These are phyloP conservation scores for Hyaloscypha hepaticicola DNA, from an alignment of 495 filamentous ascomycete genomes.

Conservation along the genomic window DNA sequence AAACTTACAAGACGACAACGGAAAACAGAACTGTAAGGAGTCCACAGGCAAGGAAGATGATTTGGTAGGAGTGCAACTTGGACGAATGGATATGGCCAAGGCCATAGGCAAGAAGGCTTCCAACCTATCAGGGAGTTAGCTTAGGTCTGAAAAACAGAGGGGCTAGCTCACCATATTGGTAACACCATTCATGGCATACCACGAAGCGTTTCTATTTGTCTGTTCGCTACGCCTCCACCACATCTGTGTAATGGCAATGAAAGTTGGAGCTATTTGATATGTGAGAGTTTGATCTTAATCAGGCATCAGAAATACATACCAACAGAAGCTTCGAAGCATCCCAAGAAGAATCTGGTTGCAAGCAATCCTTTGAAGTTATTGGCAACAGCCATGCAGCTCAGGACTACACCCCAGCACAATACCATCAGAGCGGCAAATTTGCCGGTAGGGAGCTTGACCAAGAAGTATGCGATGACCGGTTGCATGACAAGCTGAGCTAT, in stretches of 20 bases:
- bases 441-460: constrained; percentile 59
- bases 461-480: constrained; percentile 59
- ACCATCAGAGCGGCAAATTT: constrained; percentile 61
- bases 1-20: constrained; percentile 40
- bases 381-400: constrained; percentile 54
- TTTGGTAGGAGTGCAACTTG: constrained; percentile 32
- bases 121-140: constrained; percentile 14
- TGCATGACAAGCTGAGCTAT: constrained; percentile 68
- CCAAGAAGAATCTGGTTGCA: constrained; percentile 61
- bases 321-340: constrained; percentile 61
- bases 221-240: constrained; percentile 62
- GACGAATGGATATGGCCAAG: constrained; percentile 27
- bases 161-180: constrained; percentile 43
- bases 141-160: neutral
- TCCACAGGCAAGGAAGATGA: constrained; percentile 57
- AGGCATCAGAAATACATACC: constrained; percentile 28
- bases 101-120: constrained; percentile 26
- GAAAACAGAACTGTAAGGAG: constrained; percentile 51
- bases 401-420: constrained; percentile 57
- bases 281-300: constrained; percentile 6
- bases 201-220: constrained; percentile 55
- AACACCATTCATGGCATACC: constrained; percentile 60
- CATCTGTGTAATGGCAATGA: constrained; percentile 61
- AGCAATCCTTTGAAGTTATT: constrained; percentile 48
- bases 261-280: constrained; percentile 48